Percentiles rank a stretch among this genome's conserved stretches.
phyloP scores from a whole-genome alignment of 306 rosid genomes.

The Trifolium pratense region DNA sequence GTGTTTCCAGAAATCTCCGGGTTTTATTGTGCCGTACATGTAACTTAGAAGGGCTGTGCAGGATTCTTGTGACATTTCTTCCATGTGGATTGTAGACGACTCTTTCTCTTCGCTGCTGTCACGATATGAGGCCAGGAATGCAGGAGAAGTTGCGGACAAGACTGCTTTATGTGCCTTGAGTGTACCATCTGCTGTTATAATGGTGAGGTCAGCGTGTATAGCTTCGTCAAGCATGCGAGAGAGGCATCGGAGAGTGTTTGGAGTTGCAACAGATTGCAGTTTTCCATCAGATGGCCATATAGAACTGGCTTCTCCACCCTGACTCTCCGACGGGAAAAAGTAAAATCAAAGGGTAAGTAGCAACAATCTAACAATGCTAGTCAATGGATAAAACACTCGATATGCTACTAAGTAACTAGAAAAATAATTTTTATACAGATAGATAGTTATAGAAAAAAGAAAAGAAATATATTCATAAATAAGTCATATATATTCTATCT shows the following conservation, averaged over 20 bases:
- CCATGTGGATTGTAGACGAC: slow-evolving; percentile 64
- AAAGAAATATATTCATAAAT: no score
- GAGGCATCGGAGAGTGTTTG: slow-evolving; percentile 66
- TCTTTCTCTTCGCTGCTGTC: slow-evolving; percentile 56
- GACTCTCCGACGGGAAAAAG: background rate
- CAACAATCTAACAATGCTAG: slow-evolving; percentile 10
- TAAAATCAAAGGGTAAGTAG: background rate
- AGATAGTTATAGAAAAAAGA: no score
- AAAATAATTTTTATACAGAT: background rate
- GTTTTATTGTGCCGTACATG: slow-evolving; percentile 74
- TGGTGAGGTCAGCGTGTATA: slow-evolving; percentile 69
- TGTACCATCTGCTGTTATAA: slow-evolving; percentile 60
- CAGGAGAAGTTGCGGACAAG: slow-evolving; percentile 71
- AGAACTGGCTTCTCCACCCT: slow-evolving; percentile 66
- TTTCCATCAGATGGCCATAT: slow-evolving; percentile 69
- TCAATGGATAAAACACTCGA: background rate
- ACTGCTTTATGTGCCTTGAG: slow-evolving; percentile 75
- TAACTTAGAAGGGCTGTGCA: slow-evolving; percentile 63
- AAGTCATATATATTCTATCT: background rate
- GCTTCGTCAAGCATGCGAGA: slow-evolving; percentile 76
- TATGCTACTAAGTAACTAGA: background rate
- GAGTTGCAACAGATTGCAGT: slow-evolving; percentile 59
- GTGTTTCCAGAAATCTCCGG: slow-evolving; percentile 80
- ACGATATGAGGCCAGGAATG: slow-evolving; percentile 61
- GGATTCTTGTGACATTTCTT: slow-evolving; percentile 71